Conservation (phyloP, 352 stramenopile species). For the Phytopythium cucurbitacearum region DNA sequence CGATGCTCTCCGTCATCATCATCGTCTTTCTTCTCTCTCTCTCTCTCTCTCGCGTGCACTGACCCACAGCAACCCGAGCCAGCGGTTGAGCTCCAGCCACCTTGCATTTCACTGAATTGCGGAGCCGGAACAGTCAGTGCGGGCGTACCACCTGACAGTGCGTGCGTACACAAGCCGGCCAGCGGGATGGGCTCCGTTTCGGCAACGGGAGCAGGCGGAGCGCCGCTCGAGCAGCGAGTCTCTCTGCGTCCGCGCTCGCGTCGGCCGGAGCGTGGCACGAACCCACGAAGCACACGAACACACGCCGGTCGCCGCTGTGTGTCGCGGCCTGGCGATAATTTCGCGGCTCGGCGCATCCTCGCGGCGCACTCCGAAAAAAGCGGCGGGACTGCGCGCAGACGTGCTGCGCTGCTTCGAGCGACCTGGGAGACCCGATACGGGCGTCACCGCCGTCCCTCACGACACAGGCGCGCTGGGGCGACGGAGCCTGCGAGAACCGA, state of each 20-base stretch:
- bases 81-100: neutral
- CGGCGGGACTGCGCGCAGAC: neutral
- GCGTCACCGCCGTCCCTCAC: too few species aligned
- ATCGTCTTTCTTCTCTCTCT: too few species aligned
- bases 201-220: too few species aligned
- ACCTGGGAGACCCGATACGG: neutral
- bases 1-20: too few species aligned
- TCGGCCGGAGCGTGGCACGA: constrained; percentile 1
- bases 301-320: neutral
- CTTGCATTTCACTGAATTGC: constrained; percentile 3
- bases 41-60: too few species aligned
- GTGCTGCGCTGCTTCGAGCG: neutral
- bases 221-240: neutral
- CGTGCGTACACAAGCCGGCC: too few species aligned
- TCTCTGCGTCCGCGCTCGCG: neutral
- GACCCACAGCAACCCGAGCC: neutral
- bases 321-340: neutral
- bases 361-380: neutral
- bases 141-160: too few species aligned
- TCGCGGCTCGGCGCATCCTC: neutral
- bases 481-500: too few species aligned
- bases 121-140: neutral
- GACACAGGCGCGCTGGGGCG: too few species aligned
- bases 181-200: too few species aligned
- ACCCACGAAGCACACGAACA: neutral